A percentile compares a stretch with the other conserved stretches of the same genome.
These are phyloP conservation scores for Echria macrotheca DNA, from an alignment of 495 filamentous ascomycete genomes.

Conservation along the genomic window DNA sequence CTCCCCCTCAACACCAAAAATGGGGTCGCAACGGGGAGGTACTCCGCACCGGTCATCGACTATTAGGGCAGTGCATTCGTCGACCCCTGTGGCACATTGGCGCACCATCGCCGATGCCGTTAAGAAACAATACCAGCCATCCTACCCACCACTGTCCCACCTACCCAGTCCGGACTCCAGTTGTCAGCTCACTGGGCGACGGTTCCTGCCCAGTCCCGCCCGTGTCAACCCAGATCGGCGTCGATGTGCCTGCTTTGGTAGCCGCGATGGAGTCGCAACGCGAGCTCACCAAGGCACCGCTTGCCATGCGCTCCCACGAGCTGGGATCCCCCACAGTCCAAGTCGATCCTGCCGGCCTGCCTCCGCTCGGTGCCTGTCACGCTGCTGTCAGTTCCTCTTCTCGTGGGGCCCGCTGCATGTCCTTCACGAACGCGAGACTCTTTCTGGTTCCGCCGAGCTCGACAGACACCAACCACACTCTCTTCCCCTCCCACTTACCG, in stretches of 20 bases:
- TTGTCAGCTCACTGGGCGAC: not conserved
- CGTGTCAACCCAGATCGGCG: too few species aligned
- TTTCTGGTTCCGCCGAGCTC: too few species aligned
- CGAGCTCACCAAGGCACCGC: not conserved
- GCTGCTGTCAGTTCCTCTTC: not conserved
- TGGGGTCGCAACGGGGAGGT: not conserved
- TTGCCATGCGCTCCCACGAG: not conserved
- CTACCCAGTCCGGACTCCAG: not conserved
- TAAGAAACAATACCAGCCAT: not conserved
- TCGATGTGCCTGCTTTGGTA: not conserved
- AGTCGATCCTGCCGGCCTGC: conserved; percentile 1
- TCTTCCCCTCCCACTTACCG: not conserved
- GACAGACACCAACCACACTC: not conserved
- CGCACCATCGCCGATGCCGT: not conserved
- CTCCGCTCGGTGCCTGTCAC: not conserved
- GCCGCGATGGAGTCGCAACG: not conserved
- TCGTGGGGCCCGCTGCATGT: too few species aligned
- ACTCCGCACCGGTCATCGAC: not conserved
- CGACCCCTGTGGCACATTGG: too few species aligned
- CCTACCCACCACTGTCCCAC: not conserved
- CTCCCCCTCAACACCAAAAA: not conserved
- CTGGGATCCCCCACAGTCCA: not conserved
- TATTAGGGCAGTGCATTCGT: too few species aligned
- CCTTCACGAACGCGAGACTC: too few species aligned
- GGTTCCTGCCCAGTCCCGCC: not conserved